Base-by-base conservation (phyloP, 768 basidiomycete species). In the Pholiota molesta region DNA sequence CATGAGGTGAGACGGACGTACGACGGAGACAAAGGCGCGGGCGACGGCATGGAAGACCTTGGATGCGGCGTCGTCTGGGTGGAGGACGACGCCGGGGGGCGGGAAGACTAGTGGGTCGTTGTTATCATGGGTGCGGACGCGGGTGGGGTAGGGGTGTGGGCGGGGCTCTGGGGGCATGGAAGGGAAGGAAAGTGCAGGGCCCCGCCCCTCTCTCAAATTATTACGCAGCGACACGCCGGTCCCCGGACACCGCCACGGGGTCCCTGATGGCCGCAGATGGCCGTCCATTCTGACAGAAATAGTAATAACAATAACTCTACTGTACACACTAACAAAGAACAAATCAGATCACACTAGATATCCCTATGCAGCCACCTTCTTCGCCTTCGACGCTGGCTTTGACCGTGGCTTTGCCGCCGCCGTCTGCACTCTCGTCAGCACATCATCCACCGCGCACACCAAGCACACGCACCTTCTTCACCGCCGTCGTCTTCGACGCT, bases 1-100 rank as follows among this genome's bases (percentile, higher is more conserved):
- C 29, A 64, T 63, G 64, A 62, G 56, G 67, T 42, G 47, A 54
- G 42, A 35, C 21, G 40, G 37, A 79, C 89, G 68, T 68, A 91
- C 90, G 60, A 92, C 87, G 35, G 90, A 87, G 69, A 91, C 80
- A 66, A 92, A 86, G 29, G 90, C 82, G 29, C 89, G 85, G 29
- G 83, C 89, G 67, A 92, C 85, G 47, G 90, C 89, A 60, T 87
- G 80, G 65, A 91, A 88, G 60, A 91, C 87, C 72, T 88, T 91
- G 72, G 80, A 88, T 60, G 72, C 78, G 11, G 87, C 87, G 74
- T 92, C 91, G 65, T 92, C 91, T 3, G 86, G 83, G 66, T 92
- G 91, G 19, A 92, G 81, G 59, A 88, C 79, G 73, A 91, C 79
- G 66, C 86, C 74, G 2, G 83, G 81, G 0, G 89, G 83, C 2